Evolutionary conservation across 345 rosid species (phyloP).

Genomic region (Mangifera indica): DNA sequence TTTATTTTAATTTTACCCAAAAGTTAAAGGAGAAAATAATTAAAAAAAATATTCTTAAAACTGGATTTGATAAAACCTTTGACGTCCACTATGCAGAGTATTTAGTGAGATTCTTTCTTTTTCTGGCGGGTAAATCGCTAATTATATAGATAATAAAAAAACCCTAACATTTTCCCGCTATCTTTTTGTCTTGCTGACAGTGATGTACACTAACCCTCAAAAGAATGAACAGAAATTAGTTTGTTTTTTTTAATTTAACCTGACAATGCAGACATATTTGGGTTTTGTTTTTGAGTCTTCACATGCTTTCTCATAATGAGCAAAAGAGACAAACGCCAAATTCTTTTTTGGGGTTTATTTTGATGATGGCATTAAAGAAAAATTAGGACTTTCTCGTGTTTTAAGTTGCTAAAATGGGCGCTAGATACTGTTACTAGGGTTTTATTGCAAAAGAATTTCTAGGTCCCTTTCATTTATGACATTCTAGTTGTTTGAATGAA

Average conservation of each 20-base stretch:
- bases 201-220: slow-evolving; percentile 26
- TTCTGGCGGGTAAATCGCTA: slow-evolving; percentile 63
- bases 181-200: slow-evolving; percentile 19
- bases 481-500: slow-evolving; percentile 13
- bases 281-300: slow-evolving; percentile 23
- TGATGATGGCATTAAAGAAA: slow-evolving; percentile 34
- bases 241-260: not conserved
- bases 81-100: slow-evolving; percentile 49
- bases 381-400: slow-evolving; percentile 29
- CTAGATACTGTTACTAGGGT: slow-evolving; percentile 7
- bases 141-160: slow-evolving; percentile 6
- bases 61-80: slow-evolving; percentile 43
- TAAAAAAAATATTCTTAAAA: slow-evolving; percentile 18
- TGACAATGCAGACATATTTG: slow-evolving; percentile 15
- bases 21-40: not conserved
- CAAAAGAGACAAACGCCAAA: slow-evolving; percentile 25
- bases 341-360: slow-evolving; percentile 24
- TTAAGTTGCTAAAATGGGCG: slow-evolving; percentile 20
- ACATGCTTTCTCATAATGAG: slow-evolving; percentile 27
- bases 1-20: not conserved
- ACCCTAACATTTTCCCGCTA: slow-evolving; percentile 37
- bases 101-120: slow-evolving; percentile 10
- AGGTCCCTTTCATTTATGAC: slow-evolving; percentile 37
- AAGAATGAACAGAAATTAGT: slow-evolving; percentile 26
- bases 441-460: slow-evolving; percentile 22